Base-by-base conservation (phyloP, 2,329 filamentous ascomycete species). In the Amylocarpus encephaloides region DNA sequence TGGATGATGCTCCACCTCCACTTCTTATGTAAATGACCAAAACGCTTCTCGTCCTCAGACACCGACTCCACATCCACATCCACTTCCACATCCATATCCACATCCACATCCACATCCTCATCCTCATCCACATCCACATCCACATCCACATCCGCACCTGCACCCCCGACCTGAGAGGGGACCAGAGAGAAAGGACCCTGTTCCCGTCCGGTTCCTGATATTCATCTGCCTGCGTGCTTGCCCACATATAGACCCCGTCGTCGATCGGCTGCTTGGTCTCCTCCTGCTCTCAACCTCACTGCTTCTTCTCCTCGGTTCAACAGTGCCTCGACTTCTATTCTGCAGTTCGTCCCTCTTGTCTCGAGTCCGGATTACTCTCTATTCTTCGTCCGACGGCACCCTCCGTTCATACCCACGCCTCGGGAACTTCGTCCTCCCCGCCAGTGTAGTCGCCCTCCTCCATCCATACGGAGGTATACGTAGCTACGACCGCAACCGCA, bases 61-160 rank as follows among this genome's bases (percentile, higher is more conserved):
- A 51, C 48, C 18, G 45, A 54, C 53, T 58, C 54, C 56, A 58
- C 57, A 41, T 39, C 36, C 39, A 46, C 19, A 36, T 38, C 11
- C n/a, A n/a, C n/a, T n/a, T n/a, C n/a, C n/a, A n/a, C n/a, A n/a
- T n/a, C n/a, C n/a, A n/a, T n/a, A n/a, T n/a, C 50, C 52, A n/a
- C n/a, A n/a, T 43, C 40, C 29, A 16, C 40, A 6, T 22, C 48
- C 50, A 56, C 56, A 55, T 44, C 15, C 48, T 54, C 51, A 49
- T 54, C 42, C 51, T 56, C 56, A 56, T 52, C 57, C 57, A 51
- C 48, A 18, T 58, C 54, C 56, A 58, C 57, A 41, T 39, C 36
- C 39, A 7, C 13, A 36, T 13, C 34, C 34, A 36, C 10, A 26
- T 26, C 22, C 22, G 22, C 22, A 26, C 4, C 4, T 26, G 4